Evolutionary conservation across 352 stramenopile genomes (phyloP).

Genomic region (Phytophthora multivora): DNA sequence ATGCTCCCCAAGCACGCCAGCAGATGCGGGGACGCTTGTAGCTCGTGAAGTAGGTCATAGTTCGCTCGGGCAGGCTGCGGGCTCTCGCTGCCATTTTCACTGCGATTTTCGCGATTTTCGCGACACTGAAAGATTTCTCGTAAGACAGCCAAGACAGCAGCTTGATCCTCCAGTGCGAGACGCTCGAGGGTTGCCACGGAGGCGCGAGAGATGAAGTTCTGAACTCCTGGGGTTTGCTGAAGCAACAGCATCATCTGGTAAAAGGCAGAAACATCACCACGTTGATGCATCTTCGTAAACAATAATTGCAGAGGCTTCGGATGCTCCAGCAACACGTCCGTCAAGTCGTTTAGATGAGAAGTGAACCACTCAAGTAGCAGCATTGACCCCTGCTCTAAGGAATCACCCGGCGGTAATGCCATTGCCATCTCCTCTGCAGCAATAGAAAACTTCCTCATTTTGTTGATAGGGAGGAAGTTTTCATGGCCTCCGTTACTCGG

Average conservation of each 20-base stretch:
- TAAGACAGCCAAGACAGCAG: slow-evolving; percentile 50
- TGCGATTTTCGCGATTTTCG: slow-evolving; percentile 20
- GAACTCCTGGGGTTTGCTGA: slow-evolving; percentile 58
- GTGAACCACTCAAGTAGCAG: slow-evolving; percentile 68
- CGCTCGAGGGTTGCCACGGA: slow-evolving; percentile 57
- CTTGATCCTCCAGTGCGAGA: slow-evolving; percentile 64
- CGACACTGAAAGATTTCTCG: slow-evolving; percentile 56
- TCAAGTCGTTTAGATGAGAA: slow-evolving; percentile 57
- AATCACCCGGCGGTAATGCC: slow-evolving; percentile 12
- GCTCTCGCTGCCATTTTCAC: slow-evolving; percentile 11
- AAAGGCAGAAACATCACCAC: slow-evolving; percentile 52
- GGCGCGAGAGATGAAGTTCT: slow-evolving; percentile 61
- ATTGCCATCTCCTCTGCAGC: slow-evolving; percentile 22
- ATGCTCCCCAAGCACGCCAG: slow-evolving; percentile 65
- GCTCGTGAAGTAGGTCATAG: slow-evolving; percentile 54
- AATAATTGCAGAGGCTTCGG: slow-evolving; percentile 65
- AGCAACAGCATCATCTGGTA: slow-evolving; percentile 72
- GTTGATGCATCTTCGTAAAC: slow-evolving; percentile 66
- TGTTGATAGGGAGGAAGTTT: slow-evolving; percentile 7
- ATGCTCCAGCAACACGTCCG: slow-evolving; percentile 52
- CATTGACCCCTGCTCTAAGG: slow-evolving; percentile 21
- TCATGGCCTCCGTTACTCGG: slow-evolving; percentile 14
- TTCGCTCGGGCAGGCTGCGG: slow-evolving; percentile 24
- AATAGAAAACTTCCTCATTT: slow-evolving; percentile 15
- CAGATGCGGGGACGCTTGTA: slow-evolving; percentile 60